Evolutionary conservation across 768 basidiomycete species (phyloP).

Genomic region (Leccinum subgranulosum): DNA sequence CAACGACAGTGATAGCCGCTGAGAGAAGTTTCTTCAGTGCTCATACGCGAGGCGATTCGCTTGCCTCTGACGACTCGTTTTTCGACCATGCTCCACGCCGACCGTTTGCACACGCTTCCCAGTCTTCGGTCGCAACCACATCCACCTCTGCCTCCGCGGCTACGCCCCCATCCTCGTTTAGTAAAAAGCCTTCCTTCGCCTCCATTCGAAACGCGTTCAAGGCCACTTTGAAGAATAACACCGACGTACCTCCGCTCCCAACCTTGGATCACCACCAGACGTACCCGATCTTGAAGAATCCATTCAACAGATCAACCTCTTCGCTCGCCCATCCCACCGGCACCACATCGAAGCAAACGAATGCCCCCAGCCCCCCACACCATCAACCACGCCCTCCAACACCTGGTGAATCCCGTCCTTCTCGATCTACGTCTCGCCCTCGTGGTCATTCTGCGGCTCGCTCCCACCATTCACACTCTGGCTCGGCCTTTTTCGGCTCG

Average conservation of each 20-base stretch:
- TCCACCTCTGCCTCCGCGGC: slow-evolving; percentile 21
- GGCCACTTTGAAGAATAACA: slow-evolving; percentile 46
- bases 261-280: slow-evolving; percentile 56
- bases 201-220: slow-evolving; percentile 88
- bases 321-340: slow-evolving; percentile 56
- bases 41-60: slow-evolving; percentile 76
- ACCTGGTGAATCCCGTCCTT: slow-evolving; percentile 41
- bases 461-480: slow-evolving; percentile 75
- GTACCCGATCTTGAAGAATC: slow-evolving; percentile 74
- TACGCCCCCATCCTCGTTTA: slow-evolving; percentile 45
- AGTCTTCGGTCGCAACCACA: slow-evolving; percentile 63
- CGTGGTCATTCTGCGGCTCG: slow-evolving; percentile 62
- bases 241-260: slow-evolving; percentile 75
- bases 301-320: slow-evolving; percentile 79
- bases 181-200: slow-evolving; percentile 82
- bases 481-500: slow-evolving; percentile 68
- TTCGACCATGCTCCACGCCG: slow-evolving; percentile 56
- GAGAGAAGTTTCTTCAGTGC: slow-evolving; percentile 58
- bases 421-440: slow-evolving; percentile 39
- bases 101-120: slow-evolving; percentile 68
- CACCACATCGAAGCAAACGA: slow-evolving; percentile 37
- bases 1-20: slow-evolving; percentile 37
- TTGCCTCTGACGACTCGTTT: slow-evolving; percentile 72
- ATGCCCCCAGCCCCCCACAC: slow-evolving; percentile 45
- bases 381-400: slow-evolving; percentile 57